phyloP scores from a whole-genome alignment of 441 rosid species.

The Syzygium syzygioides region DNA sequence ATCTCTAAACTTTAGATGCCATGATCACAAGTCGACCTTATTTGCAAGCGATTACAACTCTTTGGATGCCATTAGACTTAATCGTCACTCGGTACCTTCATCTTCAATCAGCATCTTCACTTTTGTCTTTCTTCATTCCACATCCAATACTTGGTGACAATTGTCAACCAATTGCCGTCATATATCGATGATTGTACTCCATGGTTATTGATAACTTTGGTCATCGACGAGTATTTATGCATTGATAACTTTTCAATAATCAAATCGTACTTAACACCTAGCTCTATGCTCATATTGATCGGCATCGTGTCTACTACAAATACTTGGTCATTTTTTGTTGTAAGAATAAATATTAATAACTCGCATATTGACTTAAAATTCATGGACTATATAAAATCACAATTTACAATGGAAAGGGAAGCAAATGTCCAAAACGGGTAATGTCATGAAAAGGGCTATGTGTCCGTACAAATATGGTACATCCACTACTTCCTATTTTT shows the following conservation, averaged over 20 bases:
- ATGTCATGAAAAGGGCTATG: background rate
- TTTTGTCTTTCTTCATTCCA: background rate
- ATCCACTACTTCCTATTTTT: background rate
- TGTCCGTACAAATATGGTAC: background rate
- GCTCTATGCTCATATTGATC: background rate
- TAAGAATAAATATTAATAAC: background rate
- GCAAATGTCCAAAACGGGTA: background rate
- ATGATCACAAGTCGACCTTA: background rate
- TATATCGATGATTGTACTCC: accelerated
- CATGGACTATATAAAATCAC: background rate
- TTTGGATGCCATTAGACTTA: background rate
- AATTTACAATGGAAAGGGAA: background rate
- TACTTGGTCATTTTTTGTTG: background rate
- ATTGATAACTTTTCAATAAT: background rate
- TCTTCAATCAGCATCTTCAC: background rate
- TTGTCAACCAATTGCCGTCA: background rate
- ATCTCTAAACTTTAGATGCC: background rate
- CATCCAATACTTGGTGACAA: accelerated
- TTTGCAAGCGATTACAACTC: background rate
- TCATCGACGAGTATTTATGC: background rate
- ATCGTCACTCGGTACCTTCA: background rate
- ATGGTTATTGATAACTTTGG: background rate
- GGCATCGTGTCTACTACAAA: background rate
- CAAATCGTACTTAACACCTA: background rate
- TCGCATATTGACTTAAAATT: background rate